phyloP scores from a whole-genome alignment of 2,329 filamentous ascomycete species.

The Colletotrichum sp. region DNA sequence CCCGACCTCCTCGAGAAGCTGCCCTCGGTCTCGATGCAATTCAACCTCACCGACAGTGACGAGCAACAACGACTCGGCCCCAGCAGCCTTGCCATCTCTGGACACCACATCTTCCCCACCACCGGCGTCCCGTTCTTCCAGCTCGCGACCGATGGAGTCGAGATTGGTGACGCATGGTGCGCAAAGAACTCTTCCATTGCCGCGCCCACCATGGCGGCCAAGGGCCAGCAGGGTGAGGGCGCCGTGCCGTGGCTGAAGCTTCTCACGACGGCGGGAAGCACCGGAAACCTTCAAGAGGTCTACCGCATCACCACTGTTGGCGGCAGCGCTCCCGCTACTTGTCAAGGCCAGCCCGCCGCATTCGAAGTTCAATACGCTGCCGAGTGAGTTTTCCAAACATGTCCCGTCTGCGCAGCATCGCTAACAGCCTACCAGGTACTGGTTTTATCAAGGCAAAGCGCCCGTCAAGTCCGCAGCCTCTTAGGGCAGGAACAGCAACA shows the following conservation, averaged over 20 bases:
- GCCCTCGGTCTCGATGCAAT: constrained; percentile 71
- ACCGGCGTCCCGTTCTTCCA: constrained; percentile 79
- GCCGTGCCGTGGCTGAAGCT: constrained; percentile 86
- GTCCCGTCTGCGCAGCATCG: neutral
- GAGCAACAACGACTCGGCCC: constrained; percentile 48
- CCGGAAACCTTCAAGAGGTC: constrained; percentile 72
- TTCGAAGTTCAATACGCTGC: constrained; percentile 84
- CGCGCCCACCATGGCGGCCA: constrained; percentile 67
- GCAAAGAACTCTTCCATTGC: constrained; percentile 64
- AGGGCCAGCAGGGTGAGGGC: constrained; percentile 66
- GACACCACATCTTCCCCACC: constrained; percentile 82
- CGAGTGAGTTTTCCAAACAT: constrained; percentile 67
- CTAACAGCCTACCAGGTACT: constrained; percentile 35
- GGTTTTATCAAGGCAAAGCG: constrained; percentile 35
- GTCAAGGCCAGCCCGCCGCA: constrained; percentile 63
- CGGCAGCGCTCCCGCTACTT: constrained; percentile 76
- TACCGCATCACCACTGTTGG: constrained; percentile 87
- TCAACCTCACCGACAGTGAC: constrained; percentile 50
- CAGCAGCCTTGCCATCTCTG: constrained; percentile 68
- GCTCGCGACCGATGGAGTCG: constrained; percentile 62
- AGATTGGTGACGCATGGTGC: constrained; percentile 66
- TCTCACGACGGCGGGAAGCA: constrained; percentile 56
- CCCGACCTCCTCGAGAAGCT: constrained; percentile 70
- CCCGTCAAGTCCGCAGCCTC: neutral
- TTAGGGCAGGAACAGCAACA: neutral